Evolutionary conservation across 305 asterid genomes (phyloP), one percentile per base, ranked within the genome.

Genomic region (Ilex paraguariensis): DNA sequence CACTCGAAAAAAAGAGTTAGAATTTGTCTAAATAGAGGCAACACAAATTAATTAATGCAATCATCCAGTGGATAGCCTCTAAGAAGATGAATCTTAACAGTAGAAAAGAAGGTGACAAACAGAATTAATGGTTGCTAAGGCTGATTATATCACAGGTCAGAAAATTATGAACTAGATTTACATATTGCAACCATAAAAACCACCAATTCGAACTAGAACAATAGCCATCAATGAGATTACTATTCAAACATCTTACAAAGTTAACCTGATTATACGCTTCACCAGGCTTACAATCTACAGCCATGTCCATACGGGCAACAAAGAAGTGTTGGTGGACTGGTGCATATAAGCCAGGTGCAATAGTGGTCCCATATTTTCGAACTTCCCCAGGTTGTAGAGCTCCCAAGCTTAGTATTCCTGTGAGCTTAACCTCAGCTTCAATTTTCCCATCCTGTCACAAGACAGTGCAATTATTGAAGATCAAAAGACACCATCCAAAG

Each of bases 241-340:
- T 5, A 36, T 36, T 8, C 42, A 36, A 36, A 36, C 42, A 36
- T 36, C 42, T 36, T 36, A 8, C 3, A 36, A 36, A 36, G 42
- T 36, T 36, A 36, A 64, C 77, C 77, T 72, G 77, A 55, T 72
- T 72, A 50, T 72, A 46, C 12, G 77, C 67, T 72, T 72, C 77
- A 54, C 73, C 77, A 16, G 77, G 58, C 63, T 72, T 72, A 61
- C 77, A 72, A 45, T 72, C 77, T 48, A 72, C 77, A 28, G 77
- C 68, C 77, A 72, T 72, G 53, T 72, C 73, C 77, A 72, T 61
- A 60, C 77, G 77, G 61, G 77, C 77, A n/a, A 66, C 77, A 62
- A 72, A 72, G 62, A 72, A 66, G 58, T 72, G 77, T 49, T 72
- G 77, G 63, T 72, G 77, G n/a, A 72, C 73, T 30, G 77, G 77